Base-by-base conservation (phyloP, 2,329 filamentous ascomycete species). In the Hymenoscyphus linearis region DNA sequence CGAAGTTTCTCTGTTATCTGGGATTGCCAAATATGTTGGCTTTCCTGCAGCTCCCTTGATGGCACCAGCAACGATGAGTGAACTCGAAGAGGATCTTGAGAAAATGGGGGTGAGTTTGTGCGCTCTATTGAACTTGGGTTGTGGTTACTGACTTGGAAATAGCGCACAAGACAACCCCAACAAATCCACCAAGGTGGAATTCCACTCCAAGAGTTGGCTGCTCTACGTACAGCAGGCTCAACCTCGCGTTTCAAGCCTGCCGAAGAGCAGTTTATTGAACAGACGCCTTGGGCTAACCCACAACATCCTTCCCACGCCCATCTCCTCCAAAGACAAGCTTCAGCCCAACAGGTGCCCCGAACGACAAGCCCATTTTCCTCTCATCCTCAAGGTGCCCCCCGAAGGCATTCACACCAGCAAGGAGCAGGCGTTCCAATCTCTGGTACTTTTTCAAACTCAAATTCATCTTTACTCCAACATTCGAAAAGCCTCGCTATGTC, bases 21-120 rank as follows among this genome's bases (percentile, higher is more conserved):
- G 93, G 40, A 82, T 98, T 57, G 93, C 93, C 37, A 98, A 97
- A 76, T 93, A 97, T 73, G 87, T 96, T 70, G 95, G 95, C 26
- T 99, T 99, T 76, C 95, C 95, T 37, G 93, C 93, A 35, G 95
- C 93, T n/a, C 95, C 95, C 22, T 82, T 90, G 36, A 88, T 99
- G 76, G 81, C 81, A 61, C 83, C 89, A 50, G 89, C 90, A 27
- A 87, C 88, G 40, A 75, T 82, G 25, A 79, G 83, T 12, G 91
- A 97, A 71, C 76, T 95, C 54, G 91, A 96, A 60, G 88, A 93
- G 56, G 95, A 99, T 76, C 79, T 98, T 65, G 87, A 89, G 73
- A 89, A 89, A 68, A 97, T 99, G 81, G 88, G 89, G 71, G 93
- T 97, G 79, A 80, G 87, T 82, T 67, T 40, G 37, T 60, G 6